Conservation (phyloP, 345 rosid species). For the Arabidopsis suecica region DNA sequence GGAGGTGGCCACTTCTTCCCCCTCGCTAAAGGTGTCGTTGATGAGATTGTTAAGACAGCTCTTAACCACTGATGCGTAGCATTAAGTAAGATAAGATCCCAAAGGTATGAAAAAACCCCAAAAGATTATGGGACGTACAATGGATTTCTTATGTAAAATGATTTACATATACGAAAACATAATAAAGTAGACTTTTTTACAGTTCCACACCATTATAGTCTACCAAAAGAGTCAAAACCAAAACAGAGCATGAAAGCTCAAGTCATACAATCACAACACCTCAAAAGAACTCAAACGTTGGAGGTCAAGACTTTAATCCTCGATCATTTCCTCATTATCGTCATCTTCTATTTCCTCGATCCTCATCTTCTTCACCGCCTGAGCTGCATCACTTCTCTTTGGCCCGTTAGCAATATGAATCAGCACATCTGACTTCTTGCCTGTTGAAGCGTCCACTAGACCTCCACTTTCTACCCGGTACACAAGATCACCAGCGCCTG, state of each 20-base stretch:
- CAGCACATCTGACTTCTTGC: slow-evolving; percentile 70
- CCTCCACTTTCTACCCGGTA: slow-evolving; percentile 84
- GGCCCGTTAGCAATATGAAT: slow-evolving; percentile 60
- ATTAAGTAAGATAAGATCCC: not conserved
- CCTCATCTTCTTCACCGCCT: slow-evolving; percentile 93
- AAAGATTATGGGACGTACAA: not conserved
- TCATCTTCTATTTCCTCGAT: slow-evolving; percentile 76
- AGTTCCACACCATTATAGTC: slow-evolving; percentile 7
- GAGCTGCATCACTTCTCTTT: slow-evolving; percentile 61
- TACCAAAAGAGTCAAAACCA: slow-evolving; percentile 5
- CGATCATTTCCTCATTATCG: slow-evolving; percentile 50
- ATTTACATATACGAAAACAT: not conserved
- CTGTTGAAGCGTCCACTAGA: slow-evolving; percentile 71
- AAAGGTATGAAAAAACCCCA: not conserved
- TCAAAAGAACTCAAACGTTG: not conserved
- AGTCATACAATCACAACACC: not conserved
- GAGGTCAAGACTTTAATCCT: slow-evolving; percentile 16
- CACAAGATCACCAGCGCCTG: slow-evolving; percentile 45
- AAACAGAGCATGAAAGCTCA: slow-evolving; percentile 16
- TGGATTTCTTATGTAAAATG: not conserved
- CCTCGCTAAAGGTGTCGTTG: slow-evolving; percentile 45
- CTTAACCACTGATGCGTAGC: slow-evolving; percentile 24
- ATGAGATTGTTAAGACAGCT: slow-evolving; percentile 57
- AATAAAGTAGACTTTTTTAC: not conserved
- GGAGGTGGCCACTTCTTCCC: slow-evolving; percentile 59